phyloP scores from a whole-genome alignment of 1,284 basidiomycete species.

The Kwoniella shivajii region DNA sequence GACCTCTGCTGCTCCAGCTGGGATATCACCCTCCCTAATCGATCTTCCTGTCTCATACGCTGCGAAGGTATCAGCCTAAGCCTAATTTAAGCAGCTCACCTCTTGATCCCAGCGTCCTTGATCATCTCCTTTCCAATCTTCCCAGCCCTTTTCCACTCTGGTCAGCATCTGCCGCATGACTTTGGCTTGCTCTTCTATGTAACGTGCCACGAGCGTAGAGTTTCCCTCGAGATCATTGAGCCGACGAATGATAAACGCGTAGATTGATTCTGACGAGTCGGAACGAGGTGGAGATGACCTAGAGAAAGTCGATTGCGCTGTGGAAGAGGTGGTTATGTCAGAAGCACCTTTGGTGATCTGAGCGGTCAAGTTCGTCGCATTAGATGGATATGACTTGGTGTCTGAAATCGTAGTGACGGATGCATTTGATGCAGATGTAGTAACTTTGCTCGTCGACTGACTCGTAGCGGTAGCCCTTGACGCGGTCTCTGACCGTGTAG shows the following conservation, averaged over 20 bases:
- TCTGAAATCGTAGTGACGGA: neutral
- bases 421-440: neutral
- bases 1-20: slow-evolving; percentile 47
- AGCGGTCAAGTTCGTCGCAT: neutral
- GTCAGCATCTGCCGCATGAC: slow-evolving; percentile 75
- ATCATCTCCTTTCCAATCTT: slow-evolving; percentile 39
- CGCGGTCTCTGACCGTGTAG: neutral
- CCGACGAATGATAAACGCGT: slow-evolving; percentile 93
- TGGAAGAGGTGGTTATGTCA: neutral
- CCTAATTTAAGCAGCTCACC: slow-evolving; percentile 20
- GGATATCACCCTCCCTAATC: slow-evolving; percentile 37
- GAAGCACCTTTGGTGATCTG: neutral
- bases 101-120: slow-evolving; percentile 36
- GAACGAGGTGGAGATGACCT: slow-evolving; percentile 30
- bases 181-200: slow-evolving; percentile 86
- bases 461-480: neutral
- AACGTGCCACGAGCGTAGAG: slow-evolving; percentile 80
- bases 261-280: slow-evolving; percentile 87
- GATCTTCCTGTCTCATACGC: slow-evolving; percentile 48
- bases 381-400: neutral
- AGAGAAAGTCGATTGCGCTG: slow-evolving; percentile 18
- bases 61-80: slow-evolving; percentile 10
- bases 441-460: neutral
- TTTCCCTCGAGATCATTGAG: slow-evolving; percentile 83
- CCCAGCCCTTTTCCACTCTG: slow-evolving; percentile 62